These are phyloP conservation scores for Kernera saxatilis DNA, from an alignment of 345 rosid species.

Conservation along the genomic window DNA sequence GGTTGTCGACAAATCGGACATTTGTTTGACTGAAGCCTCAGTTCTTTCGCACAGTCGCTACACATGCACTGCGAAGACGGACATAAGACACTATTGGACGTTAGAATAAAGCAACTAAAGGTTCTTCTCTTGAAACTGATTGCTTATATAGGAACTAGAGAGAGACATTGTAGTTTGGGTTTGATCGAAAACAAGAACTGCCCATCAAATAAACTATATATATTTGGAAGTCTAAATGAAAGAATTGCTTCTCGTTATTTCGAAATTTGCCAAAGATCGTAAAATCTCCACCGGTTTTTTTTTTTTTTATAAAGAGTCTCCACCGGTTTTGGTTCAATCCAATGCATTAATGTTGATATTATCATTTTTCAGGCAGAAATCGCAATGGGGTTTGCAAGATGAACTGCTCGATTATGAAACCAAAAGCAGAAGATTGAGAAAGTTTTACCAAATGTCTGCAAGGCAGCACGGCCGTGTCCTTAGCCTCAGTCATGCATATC, in stretches of 20 bases:
- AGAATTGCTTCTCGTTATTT: no score
- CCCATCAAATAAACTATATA: no score
- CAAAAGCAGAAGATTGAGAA: neutral
- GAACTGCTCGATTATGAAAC: neutral
- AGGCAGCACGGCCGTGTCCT: slow-evolving; percentile 82
- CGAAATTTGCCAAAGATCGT: no score
- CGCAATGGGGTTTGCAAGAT: neutral
- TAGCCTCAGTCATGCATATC: slow-evolving; percentile 87
- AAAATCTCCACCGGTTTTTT: no score
- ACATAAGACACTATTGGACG: neutral
- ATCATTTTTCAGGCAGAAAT: no score
- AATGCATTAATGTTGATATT: no score
- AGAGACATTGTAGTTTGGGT: neutral
- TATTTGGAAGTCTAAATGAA: no score
- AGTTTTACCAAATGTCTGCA: slow-evolving; percentile 80
- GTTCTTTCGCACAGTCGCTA: slow-evolving; percentile 69
- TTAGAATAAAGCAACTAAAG: neutral
- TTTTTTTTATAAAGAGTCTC: no score
- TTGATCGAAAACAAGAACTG: neutral
- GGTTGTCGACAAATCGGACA: slow-evolving; percentile 94
- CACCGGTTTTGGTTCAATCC: no score
- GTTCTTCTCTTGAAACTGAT: neutral
- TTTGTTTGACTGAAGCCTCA: slow-evolving; percentile 77
- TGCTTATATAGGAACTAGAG: neutral
- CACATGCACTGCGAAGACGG: slow-evolving; percentile 65